Conservation (phyloP, 106 monocot species). For the Cymbidium sinense region DNA sequence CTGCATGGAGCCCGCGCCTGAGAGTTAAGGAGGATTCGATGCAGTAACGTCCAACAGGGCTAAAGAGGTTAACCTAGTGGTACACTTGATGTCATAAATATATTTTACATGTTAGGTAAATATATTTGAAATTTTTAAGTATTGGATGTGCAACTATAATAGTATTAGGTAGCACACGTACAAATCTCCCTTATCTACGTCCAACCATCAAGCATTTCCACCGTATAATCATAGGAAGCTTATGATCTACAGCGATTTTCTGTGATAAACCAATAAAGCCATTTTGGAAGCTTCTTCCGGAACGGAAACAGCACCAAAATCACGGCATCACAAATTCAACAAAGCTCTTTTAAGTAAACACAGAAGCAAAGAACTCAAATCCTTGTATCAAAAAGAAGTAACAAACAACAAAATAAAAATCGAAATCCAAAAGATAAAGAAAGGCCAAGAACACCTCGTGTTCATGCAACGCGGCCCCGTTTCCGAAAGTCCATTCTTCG, state of each 20-base stretch:
- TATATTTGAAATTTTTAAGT: too few species aligned
- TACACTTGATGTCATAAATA: too few species aligned
- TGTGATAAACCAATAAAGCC: neutral
- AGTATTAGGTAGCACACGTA: too few species aligned
- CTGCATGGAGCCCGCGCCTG: too few species aligned
- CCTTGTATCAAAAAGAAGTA: neutral
- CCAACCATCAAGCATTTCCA: too few species aligned
- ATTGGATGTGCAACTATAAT: too few species aligned
- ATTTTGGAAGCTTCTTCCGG: neutral
- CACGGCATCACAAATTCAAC: neutral
- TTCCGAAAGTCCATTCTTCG: neutral
- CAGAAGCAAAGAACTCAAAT: slow-evolving; percentile 1
- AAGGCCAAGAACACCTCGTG: neutral
- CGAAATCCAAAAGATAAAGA: neutral
- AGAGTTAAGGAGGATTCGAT: too few species aligned
- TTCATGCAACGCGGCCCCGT: neutral
- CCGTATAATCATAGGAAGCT: neutral
- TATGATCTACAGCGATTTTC: neutral
- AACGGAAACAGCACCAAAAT: neutral
- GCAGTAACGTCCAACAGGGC: too few species aligned
- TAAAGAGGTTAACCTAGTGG: too few species aligned
- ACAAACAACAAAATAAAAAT: neutral
- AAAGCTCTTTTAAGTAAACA: neutral
- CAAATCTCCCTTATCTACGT: too few species aligned
- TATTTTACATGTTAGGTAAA: too few species aligned